Evolutionary conservation across 2,329 filamentous ascomycete species (phyloP).

Genomic region (Beauveria brongniartii): DNA sequence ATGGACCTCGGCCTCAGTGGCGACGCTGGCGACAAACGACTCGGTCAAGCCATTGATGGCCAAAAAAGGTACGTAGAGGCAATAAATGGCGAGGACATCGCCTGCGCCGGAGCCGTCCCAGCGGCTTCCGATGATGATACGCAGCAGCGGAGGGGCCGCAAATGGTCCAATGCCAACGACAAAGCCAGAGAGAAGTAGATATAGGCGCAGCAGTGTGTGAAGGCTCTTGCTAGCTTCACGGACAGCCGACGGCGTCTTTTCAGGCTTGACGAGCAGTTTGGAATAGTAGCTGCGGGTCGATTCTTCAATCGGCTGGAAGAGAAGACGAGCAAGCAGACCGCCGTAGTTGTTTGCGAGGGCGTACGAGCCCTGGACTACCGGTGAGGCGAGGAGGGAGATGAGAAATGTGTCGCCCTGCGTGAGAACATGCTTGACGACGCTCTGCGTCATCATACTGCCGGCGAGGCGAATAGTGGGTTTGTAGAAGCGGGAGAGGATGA

Average conservation of each 20-base stretch:
- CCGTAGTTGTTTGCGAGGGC: slow-evolving; percentile 93
- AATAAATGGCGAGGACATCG: slow-evolving; percentile 68
- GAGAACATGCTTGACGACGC: slow-evolving; percentile 81
- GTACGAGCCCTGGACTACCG: slow-evolving; percentile 82
- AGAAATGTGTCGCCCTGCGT: slow-evolving; percentile 93
- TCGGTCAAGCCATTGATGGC: slow-evolving; percentile 88
- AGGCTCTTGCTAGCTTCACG: slow-evolving; percentile 45
- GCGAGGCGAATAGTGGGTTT: slow-evolving; percentile 62
- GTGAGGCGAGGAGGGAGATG: slow-evolving; percentile 66
- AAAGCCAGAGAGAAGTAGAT: slow-evolving; percentile 63
- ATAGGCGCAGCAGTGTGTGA: slow-evolving; percentile 58
- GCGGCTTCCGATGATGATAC: slow-evolving; percentile 64
- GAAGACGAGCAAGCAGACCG: slow-evolving; percentile 73
- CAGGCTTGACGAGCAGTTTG: slow-evolving; percentile 51
- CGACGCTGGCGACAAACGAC: slow-evolving; percentile 85
- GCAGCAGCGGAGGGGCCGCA: slow-evolving; percentile 64
- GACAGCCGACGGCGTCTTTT: slow-evolving; percentile 21
- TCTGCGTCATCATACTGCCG: slow-evolving; percentile 79
- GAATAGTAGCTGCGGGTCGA: slow-evolving; percentile 86
- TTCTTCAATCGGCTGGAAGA: slow-evolving; percentile 95
- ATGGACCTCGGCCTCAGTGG: slow-evolving; percentile 65
- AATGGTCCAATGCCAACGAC: slow-evolving; percentile 65
- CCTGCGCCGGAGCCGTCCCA: slow-evolving; percentile 72
- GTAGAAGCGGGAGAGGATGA: slow-evolving; percentile 57
- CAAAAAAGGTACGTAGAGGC: slow-evolving; percentile 87